Evolutionary conservation across 257 asterid species (phyloP), one percentile per base, ranked within the genome.

Genomic region (Striga asiatica): DNA sequence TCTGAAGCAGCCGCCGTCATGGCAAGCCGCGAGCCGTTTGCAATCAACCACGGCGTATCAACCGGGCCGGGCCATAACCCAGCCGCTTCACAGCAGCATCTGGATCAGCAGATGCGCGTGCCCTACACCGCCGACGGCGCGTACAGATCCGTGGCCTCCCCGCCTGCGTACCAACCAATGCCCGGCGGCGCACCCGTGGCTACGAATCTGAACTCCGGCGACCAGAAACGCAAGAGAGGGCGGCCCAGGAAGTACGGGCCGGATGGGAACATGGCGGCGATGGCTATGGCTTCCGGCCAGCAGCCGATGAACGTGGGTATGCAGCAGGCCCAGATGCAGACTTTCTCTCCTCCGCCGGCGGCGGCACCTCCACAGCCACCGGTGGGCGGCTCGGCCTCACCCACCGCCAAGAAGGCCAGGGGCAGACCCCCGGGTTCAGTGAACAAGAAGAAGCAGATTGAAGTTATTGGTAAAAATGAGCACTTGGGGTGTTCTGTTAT

Each of bases 351-450:
- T 23, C 69, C 81, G 31, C 65, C 77, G 6, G 4, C 45, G 21
- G 16, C 68, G 13, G 54, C 35, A 13, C 58, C 62, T 13, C 60
- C 52, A 4, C 76, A 61, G 60, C 61, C 38, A 16, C 45, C 68
- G 0, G 28, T 47, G 17, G 74, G 53, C 4, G 80, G 74, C 56
- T 64, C 74, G 45, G 51, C 55, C 19, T 66, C 80, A 0, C 64
- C 82, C 37, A n/a, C 69, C 48, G 51, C 41, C 3, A 76, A 74
- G 71, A 80, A 74, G 64, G 43, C 69, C 29, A 66, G 83, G 52
- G 88, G 81, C 64, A 64, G 88, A 56, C 88, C 88, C 21, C 77
- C 71, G 32, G 83, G 78, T 50, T 76, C 88, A 10, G 59, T 62
- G 65, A 71, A 71, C 55, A 72, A 74, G 74, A 74, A 66, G 57